Conservation (phyloP, 768 basidiomycete species). For the Pulveroboletus sp. region DNA sequence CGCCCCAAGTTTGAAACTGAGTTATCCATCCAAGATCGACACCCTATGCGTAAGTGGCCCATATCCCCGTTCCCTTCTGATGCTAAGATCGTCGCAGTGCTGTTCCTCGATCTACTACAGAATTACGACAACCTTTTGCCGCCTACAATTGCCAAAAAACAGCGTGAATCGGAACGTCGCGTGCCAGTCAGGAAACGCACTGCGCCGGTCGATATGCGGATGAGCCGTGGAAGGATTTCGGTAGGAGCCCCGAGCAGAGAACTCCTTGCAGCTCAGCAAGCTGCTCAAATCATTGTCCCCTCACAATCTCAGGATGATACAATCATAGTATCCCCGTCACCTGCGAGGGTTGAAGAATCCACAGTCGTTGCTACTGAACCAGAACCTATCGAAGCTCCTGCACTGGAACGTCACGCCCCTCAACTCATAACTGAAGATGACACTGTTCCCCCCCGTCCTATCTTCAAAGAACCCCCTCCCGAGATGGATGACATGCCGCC, state of each 20-base stretch:
- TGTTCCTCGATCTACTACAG: constrained; percentile 82
- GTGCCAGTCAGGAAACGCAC: constrained; percentile 83
- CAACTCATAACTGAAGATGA: constrained; percentile 8
- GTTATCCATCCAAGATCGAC: constrained; percentile 86
- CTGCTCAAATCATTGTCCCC: constrained; percentile 49
- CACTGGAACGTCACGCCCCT: background rate
- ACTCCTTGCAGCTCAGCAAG: constrained; percentile 65
- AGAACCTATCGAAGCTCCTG: constrained; percentile 7
- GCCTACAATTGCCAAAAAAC: constrained; percentile 78
- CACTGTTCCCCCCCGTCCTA: constrained; percentile 33
- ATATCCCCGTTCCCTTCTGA: background rate
- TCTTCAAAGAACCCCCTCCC: constrained; percentile 61
- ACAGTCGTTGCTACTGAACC: constrained; percentile 13
- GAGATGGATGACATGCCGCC: constrained; percentile 28
- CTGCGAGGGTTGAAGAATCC: constrained; percentile 15
- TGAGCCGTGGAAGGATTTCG: constrained; percentile 73
- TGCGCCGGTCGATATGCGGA: constrained; percentile 81
- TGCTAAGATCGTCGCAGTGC: constrained; percentile 38
- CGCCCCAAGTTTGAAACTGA: constrained; percentile 80
- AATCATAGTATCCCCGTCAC: constrained; percentile 13
- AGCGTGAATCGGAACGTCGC: constrained; percentile 81
- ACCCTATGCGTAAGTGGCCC: constrained; percentile 60
- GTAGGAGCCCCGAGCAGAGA: constrained; percentile 66
- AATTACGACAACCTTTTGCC: constrained; percentile 73
- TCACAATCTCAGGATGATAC: constrained; percentile 12